Evolutionary conservation across 768 basidiomycete genomes (phyloP), one percentile per base, ranked within the genome.

Genomic region (Sarcodon sp.): DNA sequence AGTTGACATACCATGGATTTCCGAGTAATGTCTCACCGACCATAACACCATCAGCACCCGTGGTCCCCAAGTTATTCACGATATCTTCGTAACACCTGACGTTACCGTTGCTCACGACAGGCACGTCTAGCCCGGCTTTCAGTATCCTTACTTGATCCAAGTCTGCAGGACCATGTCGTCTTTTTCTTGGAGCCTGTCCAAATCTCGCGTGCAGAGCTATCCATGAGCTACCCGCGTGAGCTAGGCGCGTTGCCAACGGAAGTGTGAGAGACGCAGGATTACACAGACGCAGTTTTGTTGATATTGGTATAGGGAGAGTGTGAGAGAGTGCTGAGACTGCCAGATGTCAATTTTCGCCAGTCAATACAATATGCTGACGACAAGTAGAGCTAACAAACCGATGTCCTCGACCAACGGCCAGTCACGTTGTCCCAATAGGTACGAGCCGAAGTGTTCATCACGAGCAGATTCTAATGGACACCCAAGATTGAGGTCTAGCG

Each of bases 31-130:
- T 74, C 58, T 88, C 86, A 7, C 83, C 87, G 1, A 87, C 82
- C 87, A 89, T 89, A 47, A 82, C 59, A 7, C 87, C 87, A 54
- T 84, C 78, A 39, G 83, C 83, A 12, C 71, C 67, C 3, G 84
- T 85, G 43, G 65, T 66, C 32, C 61, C 57, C 45, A 71, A 58
- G 57, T 87, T 87, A 21, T 58, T 57, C 50, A 62, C 59, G 10
- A 87, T 59, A 58, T 89, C 80, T 31, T 64, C 62, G 64, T 72
- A 79, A 13, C 60, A 63, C 33, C 77, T 73, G 13, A 88, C 86
- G 57, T 88, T 88, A 9, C 87, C 87, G 56, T 89, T 89, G 62
- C 81, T 85, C 44, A 88, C 64, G 45, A 87, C 74, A 7, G 80
- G 81, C 4, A 86, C 61, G 1, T 56, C 50, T 4, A 83, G 55